Conservation (phyloP, 2,329 filamentous ascomycete species). For the Sclerotinia spermophila region DNA sequence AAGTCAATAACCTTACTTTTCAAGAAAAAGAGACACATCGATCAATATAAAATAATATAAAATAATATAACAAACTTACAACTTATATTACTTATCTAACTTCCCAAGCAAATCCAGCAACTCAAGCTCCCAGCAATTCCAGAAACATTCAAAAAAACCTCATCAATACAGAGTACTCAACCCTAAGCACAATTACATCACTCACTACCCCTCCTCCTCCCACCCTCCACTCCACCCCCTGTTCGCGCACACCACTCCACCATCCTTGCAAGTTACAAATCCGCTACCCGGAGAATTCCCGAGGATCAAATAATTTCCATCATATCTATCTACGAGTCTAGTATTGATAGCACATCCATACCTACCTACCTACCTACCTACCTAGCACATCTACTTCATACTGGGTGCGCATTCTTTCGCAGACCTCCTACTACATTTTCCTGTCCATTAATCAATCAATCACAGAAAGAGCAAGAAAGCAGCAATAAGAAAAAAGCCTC, state of each 20-base stretch:
- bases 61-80: too few relatives aligned
- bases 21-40: background rate
- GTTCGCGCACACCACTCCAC: background rate
- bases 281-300: conserved; percentile 5
- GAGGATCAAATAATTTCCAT: conserved; percentile 3
- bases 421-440: too few relatives aligned
- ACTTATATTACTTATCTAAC: background rate
- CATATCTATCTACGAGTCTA: background rate
- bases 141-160: background rate
- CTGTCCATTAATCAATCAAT: too few relatives aligned
- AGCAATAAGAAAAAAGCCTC: background rate
- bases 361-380: too few relatives aligned
- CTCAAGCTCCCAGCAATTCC: too few relatives aligned
- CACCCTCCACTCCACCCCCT: background rate
- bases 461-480: conserved; percentile 42
- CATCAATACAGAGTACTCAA: background rate
- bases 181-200: conserved; percentile 7
- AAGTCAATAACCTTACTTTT: background rate
- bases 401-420: too few relatives aligned
- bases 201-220: background rate
- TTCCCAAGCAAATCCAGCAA: too few relatives aligned
- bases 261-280: background rate
- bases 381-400: too few relatives aligned
- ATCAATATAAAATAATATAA: background rate
- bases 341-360: background rate